Base-by-base conservation (phyloP, 2,329 filamentous ascomycete species). In the Colletotrichum incanum region DNA sequence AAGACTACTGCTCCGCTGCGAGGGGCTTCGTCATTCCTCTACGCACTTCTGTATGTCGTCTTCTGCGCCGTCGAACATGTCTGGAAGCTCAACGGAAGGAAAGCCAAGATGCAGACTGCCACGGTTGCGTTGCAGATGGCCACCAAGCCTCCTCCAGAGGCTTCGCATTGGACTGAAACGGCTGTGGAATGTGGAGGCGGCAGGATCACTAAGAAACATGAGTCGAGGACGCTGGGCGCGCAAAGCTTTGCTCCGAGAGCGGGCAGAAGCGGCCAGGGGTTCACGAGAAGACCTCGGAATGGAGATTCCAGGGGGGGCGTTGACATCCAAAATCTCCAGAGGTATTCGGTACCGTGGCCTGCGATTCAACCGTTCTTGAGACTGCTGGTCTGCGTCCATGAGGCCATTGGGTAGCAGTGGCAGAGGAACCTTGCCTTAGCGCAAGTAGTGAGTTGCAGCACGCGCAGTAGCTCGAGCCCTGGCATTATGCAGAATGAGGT, bases 231-330 rank as follows among this genome's bases (percentile, higher is more conserved):
- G 28, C 23, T 37, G 43, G 16, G 31, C 43, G 50, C 26, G 45
- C 69, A 69, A 59, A 69, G 45, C 69, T 72, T 49, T 72, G 69
- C 59, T 64, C 69, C 69, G 69, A 72, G 59, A 72, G 65, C 65
- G 65, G 69, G 69, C 69, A 41, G 34, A 47, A 47, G 59, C 11
- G 31, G 16, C 52, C 58, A 59, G 69, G 69, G 69, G 52, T 43
- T 49, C 45, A 64, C 65, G 69, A 72, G 67, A 66, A 72, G 69
- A 60, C 65, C 39, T 69, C 69, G 69, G 69, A 31, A 72, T 54
- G 41, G 37, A 61, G 23, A n/a, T 49, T 43, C 39, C 69, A 64
- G 23, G 58, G 43, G 60, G 52, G 20, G 65, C 62, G 65, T 63
- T n/a, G 54, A 16, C 39, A 34, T 37, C 45, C 52, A 43, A 41